Conservation (phyloP, 805 yeast species). For the Barnettozyma sucrosica region DNA sequence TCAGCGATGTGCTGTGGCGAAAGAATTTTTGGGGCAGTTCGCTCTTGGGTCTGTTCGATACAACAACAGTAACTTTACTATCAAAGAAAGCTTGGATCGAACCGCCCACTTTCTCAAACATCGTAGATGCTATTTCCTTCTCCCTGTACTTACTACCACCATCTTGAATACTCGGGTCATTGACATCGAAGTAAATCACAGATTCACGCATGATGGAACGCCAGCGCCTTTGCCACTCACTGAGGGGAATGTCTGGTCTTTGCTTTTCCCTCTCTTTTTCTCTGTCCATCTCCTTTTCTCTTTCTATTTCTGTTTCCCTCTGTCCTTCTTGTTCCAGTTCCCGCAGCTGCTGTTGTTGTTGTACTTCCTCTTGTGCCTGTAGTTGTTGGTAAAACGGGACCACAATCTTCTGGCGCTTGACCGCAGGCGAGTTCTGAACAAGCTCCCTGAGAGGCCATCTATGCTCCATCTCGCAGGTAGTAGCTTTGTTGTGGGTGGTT, state of each 20-base stretch:
- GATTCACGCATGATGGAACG: slow-evolving; percentile 49
- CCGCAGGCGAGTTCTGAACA: slow-evolving; percentile 24
- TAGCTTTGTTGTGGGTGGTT: slow-evolving; percentile 1
- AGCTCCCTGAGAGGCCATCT: slow-evolving; percentile 23
- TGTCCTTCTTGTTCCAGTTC: slow-evolving; percentile 2
- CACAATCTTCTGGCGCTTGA: slow-evolving; percentile 22
- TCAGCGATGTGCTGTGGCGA: slow-evolving; percentile 26
- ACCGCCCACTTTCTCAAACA: slow-evolving; percentile 41
- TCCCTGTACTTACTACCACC: slow-evolving; percentile 24
- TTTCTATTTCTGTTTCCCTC: neutral
- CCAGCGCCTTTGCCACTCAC: slow-evolving; percentile 59
- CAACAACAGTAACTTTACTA: slow-evolving; percentile 60
- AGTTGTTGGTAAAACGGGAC: neutral
- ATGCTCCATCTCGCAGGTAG: slow-evolving; percentile 13
- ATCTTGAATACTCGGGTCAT: slow-evolving; percentile 28
- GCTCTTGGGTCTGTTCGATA: slow-evolving; percentile 54
- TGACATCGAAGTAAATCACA: slow-evolving; percentile 51
- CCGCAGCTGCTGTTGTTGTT: slow-evolving; percentile 1
- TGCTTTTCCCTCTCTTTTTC: neutral
- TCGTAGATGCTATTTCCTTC: slow-evolving; percentile 28
- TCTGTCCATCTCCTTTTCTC: neutral
- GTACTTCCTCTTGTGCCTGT: neutral
- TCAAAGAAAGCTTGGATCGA: slow-evolving; percentile 55
- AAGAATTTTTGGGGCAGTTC: slow-evolving; percentile 52
- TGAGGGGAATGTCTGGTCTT: slow-evolving; percentile 24